Percentiles rank a stretch among this genome's conserved stretches.
Conservation (phyloP, 2,329 filamentous ascomycete genomes). For the Colletotrichum magnum region DNA sequence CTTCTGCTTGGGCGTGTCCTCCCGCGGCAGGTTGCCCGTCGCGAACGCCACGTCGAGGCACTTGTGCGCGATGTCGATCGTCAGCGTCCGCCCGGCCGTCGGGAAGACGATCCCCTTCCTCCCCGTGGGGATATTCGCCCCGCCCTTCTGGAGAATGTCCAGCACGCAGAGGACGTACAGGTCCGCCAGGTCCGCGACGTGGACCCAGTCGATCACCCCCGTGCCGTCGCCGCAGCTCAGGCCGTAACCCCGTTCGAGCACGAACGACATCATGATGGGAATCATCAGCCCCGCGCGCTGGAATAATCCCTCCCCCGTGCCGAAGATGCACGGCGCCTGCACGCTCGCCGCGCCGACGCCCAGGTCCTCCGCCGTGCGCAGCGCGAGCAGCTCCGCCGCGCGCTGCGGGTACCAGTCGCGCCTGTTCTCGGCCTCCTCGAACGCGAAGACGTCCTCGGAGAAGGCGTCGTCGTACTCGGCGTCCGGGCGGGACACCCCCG, state of each 20-base stretch:
- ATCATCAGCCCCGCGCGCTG: slow-evolving; percentile 39
- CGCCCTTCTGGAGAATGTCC: slow-evolving; percentile 26
- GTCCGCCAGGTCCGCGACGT: slow-evolving; percentile 42
- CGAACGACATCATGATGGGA: slow-evolving; percentile 42
- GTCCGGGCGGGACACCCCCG: slow-evolving; percentile 29
- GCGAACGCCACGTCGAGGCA: slow-evolving; percentile 40
- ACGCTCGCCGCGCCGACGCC: slow-evolving; percentile 39
- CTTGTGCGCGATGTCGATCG: slow-evolving; percentile 25
- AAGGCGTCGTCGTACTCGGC: slow-evolving; percentile 38
- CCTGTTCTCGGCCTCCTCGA: slow-evolving; percentile 39
- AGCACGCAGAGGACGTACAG: slow-evolving; percentile 39
- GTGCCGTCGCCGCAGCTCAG: slow-evolving; percentile 40
- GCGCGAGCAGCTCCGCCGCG: slow-evolving; percentile 40
- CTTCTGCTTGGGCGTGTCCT: slow-evolving; percentile 15
- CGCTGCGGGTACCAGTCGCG: slow-evolving; percentile 42
- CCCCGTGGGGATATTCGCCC: slow-evolving; percentile 18
- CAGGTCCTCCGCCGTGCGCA: slow-evolving; percentile 25
- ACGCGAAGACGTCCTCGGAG: slow-evolving; percentile 26
- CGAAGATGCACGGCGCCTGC: slow-evolving; percentile 40
- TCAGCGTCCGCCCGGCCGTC: slow-evolving; percentile 16
- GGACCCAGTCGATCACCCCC: slow-evolving; percentile 40
- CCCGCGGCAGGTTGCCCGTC: slow-evolving; percentile 32
- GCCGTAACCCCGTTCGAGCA: slow-evolving; percentile 39
- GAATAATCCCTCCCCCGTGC: slow-evolving; percentile 40
- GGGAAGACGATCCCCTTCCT: slow-evolving; percentile 34